Base-by-base conservation (phyloP, 345 rosid genomes). In the Boechera divaricarpa region DNA sequence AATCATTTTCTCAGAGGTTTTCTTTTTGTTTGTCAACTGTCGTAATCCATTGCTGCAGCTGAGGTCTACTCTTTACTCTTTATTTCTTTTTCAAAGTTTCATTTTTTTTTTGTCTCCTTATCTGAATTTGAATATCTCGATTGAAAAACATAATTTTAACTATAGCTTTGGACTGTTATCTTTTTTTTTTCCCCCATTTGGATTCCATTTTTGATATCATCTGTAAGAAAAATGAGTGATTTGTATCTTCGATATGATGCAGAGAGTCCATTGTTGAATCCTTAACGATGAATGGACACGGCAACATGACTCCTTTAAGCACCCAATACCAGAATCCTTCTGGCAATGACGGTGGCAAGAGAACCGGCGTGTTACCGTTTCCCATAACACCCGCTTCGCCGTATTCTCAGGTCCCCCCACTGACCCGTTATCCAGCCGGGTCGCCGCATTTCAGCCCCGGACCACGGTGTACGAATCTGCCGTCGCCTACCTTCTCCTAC, bases 381-480 rank as follows among this genome's bases (percentile, higher is more conserved):
- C 24, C 24, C 24, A 21, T 21, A 26, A 83, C 96, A 4, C 92
- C 91, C 57, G 77, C 85, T 69, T 87, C 93, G 0, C 93, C 90
- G 0, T 86, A 77, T 74, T 85, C 90, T 11, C 86, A 82, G 84
- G 84, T 85, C 86, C 88, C 84, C 86, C 89, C 84, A 6, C 31
- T 58, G 35, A 85, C 72, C 74, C 90, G 73, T 79, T 90, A 83
- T 67, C 41, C 80, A 48, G 1, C 9, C 79, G 84, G 88, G 72
- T 74, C 85, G 1, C 90, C 77, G 77, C 80, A 73, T 66, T 87
- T 85, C 68, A 71, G 75, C 48, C 77, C 84, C 1, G 87, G 81
- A 5, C 86, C 90, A 58, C 85, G 86, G 79, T 84, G 90, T 36
- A 70, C 85, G 41, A 87, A 92, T 18, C 92, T 89, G 60, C 91